Evolutionary conservation across 495 filamentous ascomycete species (phyloP).

Genomic region (Letharia columbiana): DNA sequence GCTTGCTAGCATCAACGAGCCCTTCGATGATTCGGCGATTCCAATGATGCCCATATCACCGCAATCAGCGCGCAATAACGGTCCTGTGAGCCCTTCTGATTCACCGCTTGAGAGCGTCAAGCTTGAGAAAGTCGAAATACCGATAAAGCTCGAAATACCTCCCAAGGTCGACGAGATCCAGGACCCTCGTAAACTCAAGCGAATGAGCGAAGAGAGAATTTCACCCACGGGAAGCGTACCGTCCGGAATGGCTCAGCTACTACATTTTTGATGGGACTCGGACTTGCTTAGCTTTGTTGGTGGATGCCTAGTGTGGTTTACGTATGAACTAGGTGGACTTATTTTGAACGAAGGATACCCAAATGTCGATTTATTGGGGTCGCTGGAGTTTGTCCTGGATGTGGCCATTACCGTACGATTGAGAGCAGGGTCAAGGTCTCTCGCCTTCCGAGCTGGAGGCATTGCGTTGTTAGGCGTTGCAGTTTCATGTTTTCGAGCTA

Average conservation of each 20-base stretch:
- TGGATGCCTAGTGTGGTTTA: background rate
- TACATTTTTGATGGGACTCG: constrained; percentile 21
- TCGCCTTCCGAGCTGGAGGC: background rate
- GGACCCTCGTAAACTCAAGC: constrained; percentile 16
- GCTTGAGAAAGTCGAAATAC: constrained; percentile 22
- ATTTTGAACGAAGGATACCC: constrained; percentile 11
- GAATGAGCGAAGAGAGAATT: constrained; percentile 30
- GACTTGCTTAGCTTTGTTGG: background rate
- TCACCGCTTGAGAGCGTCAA: constrained; percentile 19
- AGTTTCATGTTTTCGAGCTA: background rate
- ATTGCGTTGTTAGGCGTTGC: constrained; percentile 3
- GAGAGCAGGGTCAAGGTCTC: background rate
- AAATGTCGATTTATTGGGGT: constrained; percentile 4
- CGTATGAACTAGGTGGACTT: constrained; percentile 5
- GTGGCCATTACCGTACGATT: background rate
- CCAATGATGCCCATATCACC: constrained; percentile 37
- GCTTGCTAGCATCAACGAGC: constrained; percentile 11
- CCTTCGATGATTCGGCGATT: constrained; percentile 23
- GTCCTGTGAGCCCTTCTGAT: constrained; percentile 23
- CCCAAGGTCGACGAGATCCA: constrained; percentile 1
- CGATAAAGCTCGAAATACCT: constrained; percentile 5
- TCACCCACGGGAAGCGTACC: constrained; percentile 34
- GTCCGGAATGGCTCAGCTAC: constrained; percentile 33
- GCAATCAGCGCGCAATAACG: constrained; percentile 38
- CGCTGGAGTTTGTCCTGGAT: background rate